Percentiles rank a stretch among this genome's conserved stretches.
Evolutionary conservation across 768 basidiomycete species (phyloP).

Genomic region (Tricholoma terreum): DNA sequence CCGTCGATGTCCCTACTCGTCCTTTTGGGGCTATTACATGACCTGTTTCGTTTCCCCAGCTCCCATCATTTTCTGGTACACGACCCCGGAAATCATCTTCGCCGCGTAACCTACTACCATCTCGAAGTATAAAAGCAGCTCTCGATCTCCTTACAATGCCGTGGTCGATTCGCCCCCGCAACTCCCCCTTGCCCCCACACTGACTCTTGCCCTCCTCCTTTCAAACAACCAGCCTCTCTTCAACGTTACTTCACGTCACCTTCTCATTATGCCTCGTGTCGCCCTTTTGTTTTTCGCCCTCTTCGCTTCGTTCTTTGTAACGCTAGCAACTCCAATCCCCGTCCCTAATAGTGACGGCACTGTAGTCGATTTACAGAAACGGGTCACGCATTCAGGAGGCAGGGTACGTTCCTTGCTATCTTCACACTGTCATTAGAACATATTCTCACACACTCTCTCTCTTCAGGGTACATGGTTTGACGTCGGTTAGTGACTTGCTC

Average conservation of each 20-base stretch:
- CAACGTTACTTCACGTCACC: constrained; percentile 9
- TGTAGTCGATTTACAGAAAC: constrained; percentile 40
- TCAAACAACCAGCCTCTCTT: background rate
- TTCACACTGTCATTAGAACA: constrained; percentile 2
- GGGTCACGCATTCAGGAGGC: constrained; percentile 48
- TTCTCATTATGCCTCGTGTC: constrained; percentile 37
- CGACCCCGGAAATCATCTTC: constrained; percentile 2
- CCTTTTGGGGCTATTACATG: background rate
- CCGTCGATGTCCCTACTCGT: constrained; percentile 6
- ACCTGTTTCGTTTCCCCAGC: constrained; percentile 1
- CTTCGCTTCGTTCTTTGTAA: constrained; percentile 39
- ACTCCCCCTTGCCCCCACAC: constrained; percentile 15
- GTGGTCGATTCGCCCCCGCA: constrained; percentile 12
- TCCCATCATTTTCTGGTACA: constrained; percentile 9
- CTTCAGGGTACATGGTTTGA: constrained; percentile 67
- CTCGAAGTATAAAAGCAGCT: constrained; percentile 19
- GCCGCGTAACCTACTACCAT: constrained; percentile 5
- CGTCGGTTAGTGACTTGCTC: constrained; percentile 33
- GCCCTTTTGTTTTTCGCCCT: constrained; percentile 35
- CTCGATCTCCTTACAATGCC: constrained; percentile 19
- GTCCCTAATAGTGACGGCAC: constrained; percentile 27
- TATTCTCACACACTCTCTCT: constrained; percentile 8
- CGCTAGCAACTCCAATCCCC: constrained; percentile 46
- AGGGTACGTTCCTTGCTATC: constrained; percentile 47
- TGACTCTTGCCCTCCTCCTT: background rate